Conservation (phyloP, 768 basidiomycete species). For the Mycena vitilis region DNA sequence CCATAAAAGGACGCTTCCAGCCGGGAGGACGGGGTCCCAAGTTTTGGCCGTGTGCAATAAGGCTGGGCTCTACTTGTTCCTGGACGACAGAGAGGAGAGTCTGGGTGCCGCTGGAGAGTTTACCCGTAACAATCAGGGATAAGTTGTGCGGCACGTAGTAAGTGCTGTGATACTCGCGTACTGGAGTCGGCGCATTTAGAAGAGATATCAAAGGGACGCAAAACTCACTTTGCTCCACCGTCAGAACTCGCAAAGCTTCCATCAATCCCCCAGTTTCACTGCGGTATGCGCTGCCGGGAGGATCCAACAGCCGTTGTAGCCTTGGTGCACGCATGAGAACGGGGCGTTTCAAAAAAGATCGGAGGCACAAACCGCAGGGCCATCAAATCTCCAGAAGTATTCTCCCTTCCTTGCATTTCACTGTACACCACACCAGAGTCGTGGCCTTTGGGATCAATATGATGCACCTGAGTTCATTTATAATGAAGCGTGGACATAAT, state of each 20-base stretch:
- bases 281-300: conserved; percentile 86
- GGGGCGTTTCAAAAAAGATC: neutral
- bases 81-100: conserved; percentile 88
- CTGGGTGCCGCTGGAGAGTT: conserved; percentile 78
- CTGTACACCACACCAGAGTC: conserved; percentile 97
- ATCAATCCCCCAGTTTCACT: conserved; percentile 98
- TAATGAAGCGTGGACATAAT: conserved; percentile 10
- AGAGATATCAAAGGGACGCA: conserved; percentile 8
- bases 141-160: conserved; percentile 97
- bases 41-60: conserved; percentile 80
- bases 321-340: conserved; percentile 50
- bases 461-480: conserved; percentile 76
- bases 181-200: conserved; percentile 52
- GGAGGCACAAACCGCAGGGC: conserved; percentile 72
- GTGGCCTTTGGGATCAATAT: conserved; percentile 90
- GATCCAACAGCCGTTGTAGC: conserved; percentile 84
- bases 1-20: conserved; percentile 96
- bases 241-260: conserved; percentile 87
- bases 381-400: conserved; percentile 93
- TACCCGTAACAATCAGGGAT: conserved; percentile 89
- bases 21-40: conserved; percentile 76
- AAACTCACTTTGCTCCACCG: conserved; percentile 85
- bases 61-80: conserved; percentile 82
- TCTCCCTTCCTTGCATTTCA: conserved; percentile 97
- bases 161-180: conserved; percentile 87